phyloP scores from a whole-genome alignment of 108 stramenopile genomes.

The Skeletonema grethae region DNA sequence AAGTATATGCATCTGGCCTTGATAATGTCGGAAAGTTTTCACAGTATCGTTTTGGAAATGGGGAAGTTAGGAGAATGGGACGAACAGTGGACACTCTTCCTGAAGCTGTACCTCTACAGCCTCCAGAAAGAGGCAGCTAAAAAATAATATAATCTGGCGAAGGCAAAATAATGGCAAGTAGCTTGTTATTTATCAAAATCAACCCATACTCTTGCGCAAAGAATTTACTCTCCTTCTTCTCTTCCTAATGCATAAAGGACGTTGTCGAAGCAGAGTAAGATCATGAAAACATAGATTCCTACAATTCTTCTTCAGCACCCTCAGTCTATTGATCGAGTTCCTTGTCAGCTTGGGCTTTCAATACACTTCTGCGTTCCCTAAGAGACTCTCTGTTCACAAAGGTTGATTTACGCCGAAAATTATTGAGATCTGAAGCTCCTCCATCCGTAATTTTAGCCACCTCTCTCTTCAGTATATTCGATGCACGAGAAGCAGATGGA shows the following conservation, averaged over 20 bases:
- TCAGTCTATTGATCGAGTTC: background rate
- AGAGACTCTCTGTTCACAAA: constrained; percentile 29
- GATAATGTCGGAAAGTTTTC: constrained; percentile 79
- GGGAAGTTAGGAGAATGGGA: constrained; percentile 75
- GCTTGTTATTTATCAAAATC: too few relatives aligned
- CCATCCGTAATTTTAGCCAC: constrained; percentile 21
- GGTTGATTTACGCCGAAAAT: constrained; percentile 32
- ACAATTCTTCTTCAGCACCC: too few relatives aligned
- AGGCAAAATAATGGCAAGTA: background rate
- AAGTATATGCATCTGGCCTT: constrained; percentile 72
- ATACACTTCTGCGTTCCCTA: background rate
- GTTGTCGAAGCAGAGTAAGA: too few relatives aligned
- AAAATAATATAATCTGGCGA: background rate
- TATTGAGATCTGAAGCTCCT: constrained; percentile 21
- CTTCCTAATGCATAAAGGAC: too few relatives aligned
- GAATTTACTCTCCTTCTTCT: background rate
- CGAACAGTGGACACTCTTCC: constrained; percentile 51
- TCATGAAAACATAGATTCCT: too few relatives aligned
- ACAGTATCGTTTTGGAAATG: constrained; percentile 83
- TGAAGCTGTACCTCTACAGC: constrained; percentile 43
- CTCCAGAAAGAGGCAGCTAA: constrained; percentile 27
- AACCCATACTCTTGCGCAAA: too few relatives aligned
- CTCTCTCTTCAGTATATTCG: constrained; percentile 26
- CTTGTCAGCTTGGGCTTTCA: background rate
- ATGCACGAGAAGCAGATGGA: constrained; percentile 21